A percentile compares a stretch with the other conserved stretches of the same genome.
Conservation (phyloP, 331 rosid genomes). For the Acacia pycnantha region DNA sequence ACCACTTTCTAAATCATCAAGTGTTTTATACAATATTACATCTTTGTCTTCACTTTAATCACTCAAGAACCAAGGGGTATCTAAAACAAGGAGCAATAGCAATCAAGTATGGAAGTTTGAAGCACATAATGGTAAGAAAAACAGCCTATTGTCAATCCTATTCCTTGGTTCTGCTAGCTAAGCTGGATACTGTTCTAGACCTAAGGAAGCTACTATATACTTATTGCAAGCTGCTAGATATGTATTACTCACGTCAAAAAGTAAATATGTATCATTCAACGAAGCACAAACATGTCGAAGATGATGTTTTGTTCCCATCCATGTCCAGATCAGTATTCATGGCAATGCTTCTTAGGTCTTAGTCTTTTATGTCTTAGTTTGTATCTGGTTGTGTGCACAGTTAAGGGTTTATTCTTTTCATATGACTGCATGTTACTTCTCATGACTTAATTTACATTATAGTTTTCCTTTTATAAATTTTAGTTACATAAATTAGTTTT, state of each 20-base stretch:
- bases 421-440: background rate
- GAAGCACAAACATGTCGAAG: background rate
- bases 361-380: background rate
- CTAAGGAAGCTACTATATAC: background rate
- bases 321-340: background rate
- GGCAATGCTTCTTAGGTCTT: background rate
- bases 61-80: background rate
- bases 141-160: background rate
- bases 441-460: background rate
- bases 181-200: background rate
- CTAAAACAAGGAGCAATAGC: background rate
- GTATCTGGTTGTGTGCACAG: background rate
- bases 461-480: background rate
- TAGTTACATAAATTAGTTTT: background rate
- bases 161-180: background rate
- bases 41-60: background rate
- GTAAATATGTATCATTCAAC: background rate
- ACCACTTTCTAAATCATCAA: background rate
- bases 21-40: background rate
- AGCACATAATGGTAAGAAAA: background rate
- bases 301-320: background rate
- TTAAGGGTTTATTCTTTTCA: background rate
- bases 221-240: background rate
- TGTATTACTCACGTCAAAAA: background rate
- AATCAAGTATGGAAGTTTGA: background rate